These are phyloP conservation scores for Leptosphaerulina australis DNA, from an alignment of 2,329 filamentous ascomycete genomes.

Conservation along the genomic window DNA sequence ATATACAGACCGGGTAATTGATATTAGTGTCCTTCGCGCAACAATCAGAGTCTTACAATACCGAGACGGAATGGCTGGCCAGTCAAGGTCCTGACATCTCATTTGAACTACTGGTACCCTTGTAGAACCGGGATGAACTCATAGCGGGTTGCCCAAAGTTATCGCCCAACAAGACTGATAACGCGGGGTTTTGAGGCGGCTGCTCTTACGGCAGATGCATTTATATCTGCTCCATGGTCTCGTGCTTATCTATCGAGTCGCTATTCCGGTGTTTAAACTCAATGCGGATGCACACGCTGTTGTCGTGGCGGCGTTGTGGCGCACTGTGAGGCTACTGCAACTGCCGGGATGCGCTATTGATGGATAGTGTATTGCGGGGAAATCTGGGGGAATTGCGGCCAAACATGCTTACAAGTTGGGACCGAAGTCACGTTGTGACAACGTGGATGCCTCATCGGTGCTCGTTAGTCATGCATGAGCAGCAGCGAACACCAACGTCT, in stretches of 20 bases:
- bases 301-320: neutral
- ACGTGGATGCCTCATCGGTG: slow-evolving; percentile 1
- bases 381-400: slow-evolving; percentile 7
- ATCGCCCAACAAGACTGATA: neutral
- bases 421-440: neutral
- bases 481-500: neutral
- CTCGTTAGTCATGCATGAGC: slow-evolving; percentile 11
- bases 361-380: slow-evolving; percentile 7
- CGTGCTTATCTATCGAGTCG: neutral
- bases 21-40: neutral
- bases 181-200: slow-evolving; percentile 9
- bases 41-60: neutral
- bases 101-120: neutral
- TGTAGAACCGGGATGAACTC: neutral
- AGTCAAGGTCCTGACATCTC: neutral
- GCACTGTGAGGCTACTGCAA: slow-evolving; percentile 9
- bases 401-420: neutral
- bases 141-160: neutral
- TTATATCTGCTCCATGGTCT: neutral
- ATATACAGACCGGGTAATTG: neutral
- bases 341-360: slow-evolving; percentile 8
- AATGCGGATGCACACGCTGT: slow-evolving; percentile 3
- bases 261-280: neutral
- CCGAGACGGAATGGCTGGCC: neutral
- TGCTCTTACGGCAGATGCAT: slow-evolving; percentile 14